phyloP scores from a whole-genome alignment of 2,329 filamentous ascomycete species.

The Trichophyton simii region DNA sequence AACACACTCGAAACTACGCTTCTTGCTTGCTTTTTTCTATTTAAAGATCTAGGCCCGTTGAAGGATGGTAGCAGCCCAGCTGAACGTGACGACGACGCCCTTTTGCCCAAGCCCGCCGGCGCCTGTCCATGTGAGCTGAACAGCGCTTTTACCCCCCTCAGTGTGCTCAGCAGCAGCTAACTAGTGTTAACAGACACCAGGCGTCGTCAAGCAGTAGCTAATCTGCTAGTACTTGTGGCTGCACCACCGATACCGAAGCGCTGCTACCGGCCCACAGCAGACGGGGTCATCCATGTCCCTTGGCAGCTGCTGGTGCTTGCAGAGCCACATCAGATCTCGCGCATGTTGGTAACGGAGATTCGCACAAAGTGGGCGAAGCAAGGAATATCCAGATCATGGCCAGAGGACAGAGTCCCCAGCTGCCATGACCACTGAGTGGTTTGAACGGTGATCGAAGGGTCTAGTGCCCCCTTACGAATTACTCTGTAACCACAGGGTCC shows the following conservation, averaged over 20 bases:
- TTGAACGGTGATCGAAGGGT: not conserved
- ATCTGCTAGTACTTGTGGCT: not conserved
- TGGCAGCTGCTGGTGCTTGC: not conserved
- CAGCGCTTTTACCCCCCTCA: not conserved
- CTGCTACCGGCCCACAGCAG: not conserved
- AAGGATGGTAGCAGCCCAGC: not conserved
- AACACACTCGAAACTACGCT: not conserved
- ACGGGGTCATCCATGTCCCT: not conserved
- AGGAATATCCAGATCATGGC: not conserved
- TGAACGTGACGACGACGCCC: not conserved
- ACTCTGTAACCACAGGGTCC: too few relatives aligned
- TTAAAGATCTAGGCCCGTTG: not conserved
- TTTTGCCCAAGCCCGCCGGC: not conserved
- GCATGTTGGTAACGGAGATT: not conserved
- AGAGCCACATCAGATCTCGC: slow-evolving; percentile 1
- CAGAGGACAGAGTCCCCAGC: too few relatives aligned
- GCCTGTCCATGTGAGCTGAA: not conserved
- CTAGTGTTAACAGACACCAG: not conserved
- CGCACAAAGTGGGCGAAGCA: not conserved
- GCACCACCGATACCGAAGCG: not conserved
- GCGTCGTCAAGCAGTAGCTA: not conserved
- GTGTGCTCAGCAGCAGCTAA: not conserved
- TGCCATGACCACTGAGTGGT: not conserved
- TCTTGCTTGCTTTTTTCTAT: not conserved
- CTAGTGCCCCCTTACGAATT: too few relatives aligned